Conservation (phyloP, 2,329 filamentous ascomycete species). For the Ophiostoma angusticollis region DNA sequence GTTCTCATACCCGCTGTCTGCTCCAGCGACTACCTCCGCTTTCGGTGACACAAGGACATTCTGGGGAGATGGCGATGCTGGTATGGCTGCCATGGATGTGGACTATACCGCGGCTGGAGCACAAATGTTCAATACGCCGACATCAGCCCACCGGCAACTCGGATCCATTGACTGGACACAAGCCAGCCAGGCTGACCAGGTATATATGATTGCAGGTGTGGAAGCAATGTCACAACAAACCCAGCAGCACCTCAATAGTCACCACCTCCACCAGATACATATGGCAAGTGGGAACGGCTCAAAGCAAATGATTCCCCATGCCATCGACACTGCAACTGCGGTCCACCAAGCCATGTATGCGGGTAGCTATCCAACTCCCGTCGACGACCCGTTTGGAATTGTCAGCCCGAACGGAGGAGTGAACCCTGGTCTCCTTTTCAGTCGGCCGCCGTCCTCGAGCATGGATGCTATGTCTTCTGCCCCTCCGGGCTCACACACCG, state of each 20-base stretch:
- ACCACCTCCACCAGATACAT: slow-evolving; percentile 11
- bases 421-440: slow-evolving; percentile 46
- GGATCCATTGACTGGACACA: slow-evolving; percentile 46
- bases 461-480: slow-evolving; percentile 25
- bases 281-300: slow-evolving; percentile 33
- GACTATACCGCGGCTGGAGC: slow-evolving; percentile 37
- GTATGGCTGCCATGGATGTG: slow-evolving; percentile 44
- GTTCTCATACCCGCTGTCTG: slow-evolving; percentile 49
- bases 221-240: slow-evolving; percentile 22
- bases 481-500: slow-evolving; percentile 2
- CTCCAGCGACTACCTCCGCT: slow-evolving; percentile 34
- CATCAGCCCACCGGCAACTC: slow-evolving; percentile 33
- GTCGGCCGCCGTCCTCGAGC: slow-evolving; percentile 34
- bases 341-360: slow-evolving; percentile 27
- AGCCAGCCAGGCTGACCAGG: slow-evolving; percentile 31
- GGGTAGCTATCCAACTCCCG: slow-evolving; percentile 28
- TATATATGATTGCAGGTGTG: slow-evolving; percentile 31
- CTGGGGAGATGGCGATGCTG: slow-evolving; percentile 35
- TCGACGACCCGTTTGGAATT: slow-evolving; percentile 40
- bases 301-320: slow-evolving; percentile 29
- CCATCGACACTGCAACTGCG: slow-evolving; percentile 25
- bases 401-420: slow-evolving; percentile 36
- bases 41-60: slow-evolving; percentile 33
- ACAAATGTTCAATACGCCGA: slow-evolving; percentile 31
- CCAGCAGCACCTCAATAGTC: slow-evolving; percentile 11